These are phyloP conservation scores for Aspergillus fumigatus DNA, from an alignment of 2,329 filamentous ascomycete genomes.

Conservation along the genomic window DNA sequence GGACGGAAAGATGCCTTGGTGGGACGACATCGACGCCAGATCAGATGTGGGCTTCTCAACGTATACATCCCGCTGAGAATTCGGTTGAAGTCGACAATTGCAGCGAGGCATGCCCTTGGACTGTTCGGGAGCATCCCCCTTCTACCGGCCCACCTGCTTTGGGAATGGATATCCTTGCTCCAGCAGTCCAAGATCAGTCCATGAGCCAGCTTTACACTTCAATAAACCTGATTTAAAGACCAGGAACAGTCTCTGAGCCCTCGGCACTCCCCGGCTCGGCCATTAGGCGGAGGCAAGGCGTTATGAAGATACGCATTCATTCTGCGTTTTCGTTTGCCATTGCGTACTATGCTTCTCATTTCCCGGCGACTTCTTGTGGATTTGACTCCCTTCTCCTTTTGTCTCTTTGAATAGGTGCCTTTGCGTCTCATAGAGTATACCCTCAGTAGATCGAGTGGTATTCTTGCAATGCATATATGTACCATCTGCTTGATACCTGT, in stretches of 20 bases:
- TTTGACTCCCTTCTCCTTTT: neutral
- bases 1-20: conserved; percentile 33
- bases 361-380: neutral
- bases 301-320: neutral
- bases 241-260: neutral
- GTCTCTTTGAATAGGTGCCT: neutral
- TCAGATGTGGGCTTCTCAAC: conserved; percentile 29
- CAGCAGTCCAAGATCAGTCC: conserved; percentile 29
- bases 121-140: conserved; percentile 34
- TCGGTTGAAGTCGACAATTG: conserved; percentile 33
- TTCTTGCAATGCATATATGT: neutral
- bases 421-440: neutral
- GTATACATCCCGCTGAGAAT: conserved; percentile 35
- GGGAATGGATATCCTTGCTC: conserved; percentile 30
- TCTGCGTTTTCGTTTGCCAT: neutral
- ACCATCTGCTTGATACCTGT: neutral
- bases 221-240: conserved; percentile 28
- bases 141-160: conserved; percentile 28
- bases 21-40: conserved; percentile 25
- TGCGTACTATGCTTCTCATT: neutral
- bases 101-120: conserved; percentile 38
- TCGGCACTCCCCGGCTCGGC: neutral
- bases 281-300: neutral
- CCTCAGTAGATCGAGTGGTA: neutral
- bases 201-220: conserved; percentile 34